Conservation (phyloP, 352 stramenopile genomes). For the Pelagophyceae sp. region DNA sequence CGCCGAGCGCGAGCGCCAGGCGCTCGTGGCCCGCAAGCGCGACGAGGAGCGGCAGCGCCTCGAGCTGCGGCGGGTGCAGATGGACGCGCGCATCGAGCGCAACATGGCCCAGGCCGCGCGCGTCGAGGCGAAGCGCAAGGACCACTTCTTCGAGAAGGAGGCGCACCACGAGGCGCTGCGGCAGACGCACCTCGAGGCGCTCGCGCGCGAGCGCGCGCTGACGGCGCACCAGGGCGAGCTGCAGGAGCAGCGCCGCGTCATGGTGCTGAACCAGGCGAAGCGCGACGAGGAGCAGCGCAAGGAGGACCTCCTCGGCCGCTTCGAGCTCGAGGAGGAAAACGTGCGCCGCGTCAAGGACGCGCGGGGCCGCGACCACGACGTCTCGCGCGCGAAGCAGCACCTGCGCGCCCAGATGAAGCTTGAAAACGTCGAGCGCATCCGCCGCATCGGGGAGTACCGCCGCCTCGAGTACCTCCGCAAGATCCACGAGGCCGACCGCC, state of each 20-base stretch:
- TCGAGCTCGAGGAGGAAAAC: conserved; percentile 33
- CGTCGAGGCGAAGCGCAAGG: conserved; percentile 32
- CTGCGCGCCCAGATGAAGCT: conserved; percentile 47
- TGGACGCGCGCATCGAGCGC: conserved; percentile 28
- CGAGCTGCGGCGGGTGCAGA: conserved; percentile 21
- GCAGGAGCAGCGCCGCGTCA: conserved; percentile 37
- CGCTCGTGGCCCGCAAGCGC: conserved; percentile 22
- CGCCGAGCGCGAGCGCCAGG: conserved; percentile 1
- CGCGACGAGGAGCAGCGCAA: conserved; percentile 37
- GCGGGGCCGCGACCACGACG: conserved; percentile 27
- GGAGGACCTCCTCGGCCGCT: conserved; percentile 30
- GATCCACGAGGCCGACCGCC: conserved; percentile 64
- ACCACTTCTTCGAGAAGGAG: conserved; percentile 35
- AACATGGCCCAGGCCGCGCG: conserved; percentile 26
- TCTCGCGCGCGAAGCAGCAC: conserved; percentile 35
- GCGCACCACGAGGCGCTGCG: conserved; percentile 31
- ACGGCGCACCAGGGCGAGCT: conserved; percentile 34
- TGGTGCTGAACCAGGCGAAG: conserved; percentile 33
- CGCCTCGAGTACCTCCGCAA: conserved; percentile 72
- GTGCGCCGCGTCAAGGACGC: conserved; percentile 31
- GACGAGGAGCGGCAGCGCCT: conserved; percentile 19
- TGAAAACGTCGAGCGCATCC: conserved; percentile 80
- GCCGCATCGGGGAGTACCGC: conserved; percentile 76
- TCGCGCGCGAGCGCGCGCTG: conserved; percentile 34
- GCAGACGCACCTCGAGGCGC: conserved; percentile 22